Evolutionary conservation across 2,329 filamentous ascomycete genomes (phyloP).

Genomic region (Fusarium sp.): DNA sequence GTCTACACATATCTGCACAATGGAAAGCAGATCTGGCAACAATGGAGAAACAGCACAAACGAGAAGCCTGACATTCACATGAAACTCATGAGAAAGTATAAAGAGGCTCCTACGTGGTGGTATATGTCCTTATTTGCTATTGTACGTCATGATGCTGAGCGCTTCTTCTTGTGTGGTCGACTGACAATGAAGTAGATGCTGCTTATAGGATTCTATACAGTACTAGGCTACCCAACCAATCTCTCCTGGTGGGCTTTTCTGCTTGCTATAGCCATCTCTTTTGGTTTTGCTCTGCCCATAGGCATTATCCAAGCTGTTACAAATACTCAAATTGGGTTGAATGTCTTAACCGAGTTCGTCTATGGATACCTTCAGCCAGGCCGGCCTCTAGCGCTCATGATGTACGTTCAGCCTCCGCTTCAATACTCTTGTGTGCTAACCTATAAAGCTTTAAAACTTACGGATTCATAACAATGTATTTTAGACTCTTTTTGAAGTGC

Average conservation of each 20-base stretch:
- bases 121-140: slow-evolving; percentile 66
- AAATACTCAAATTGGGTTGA: slow-evolving; percentile 76
- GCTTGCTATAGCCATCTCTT: slow-evolving; percentile 70
- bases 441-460: slow-evolving; percentile 66
- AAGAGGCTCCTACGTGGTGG: slow-evolving; percentile 72
- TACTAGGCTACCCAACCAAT: slow-evolving; percentile 71
- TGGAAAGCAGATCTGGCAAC: slow-evolving; percentile 71
- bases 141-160: slow-evolving; percentile 50
- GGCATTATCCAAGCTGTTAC: slow-evolving; percentile 76
- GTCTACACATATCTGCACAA: slow-evolving; percentile 75
- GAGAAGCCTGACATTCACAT: slow-evolving; percentile 72
- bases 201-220: slow-evolving; percentile 61
- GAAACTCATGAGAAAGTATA: slow-evolving; percentile 70
- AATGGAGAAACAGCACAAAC: slow-evolving; percentile 66
- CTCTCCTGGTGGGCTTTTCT: slow-evolving; percentile 78
- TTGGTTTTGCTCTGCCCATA: slow-evolving; percentile 71
- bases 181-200: slow-evolving; percentile 56
- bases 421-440: neutral
- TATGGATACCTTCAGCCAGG: slow-evolving; percentile 81
- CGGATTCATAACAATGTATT: slow-evolving; percentile 63
- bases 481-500: neutral
- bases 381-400: slow-evolving; percentile 76
- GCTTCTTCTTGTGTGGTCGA: slow-evolving; percentile 1
- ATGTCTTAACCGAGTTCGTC: slow-evolving; percentile 79
- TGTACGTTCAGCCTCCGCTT: slow-evolving; percentile 53